Evolutionary conservation across 2,329 filamentous ascomycete species (phyloP), one percentile per base, ranked within the genome.

Genomic region (Pyrenophora teres): DNA sequence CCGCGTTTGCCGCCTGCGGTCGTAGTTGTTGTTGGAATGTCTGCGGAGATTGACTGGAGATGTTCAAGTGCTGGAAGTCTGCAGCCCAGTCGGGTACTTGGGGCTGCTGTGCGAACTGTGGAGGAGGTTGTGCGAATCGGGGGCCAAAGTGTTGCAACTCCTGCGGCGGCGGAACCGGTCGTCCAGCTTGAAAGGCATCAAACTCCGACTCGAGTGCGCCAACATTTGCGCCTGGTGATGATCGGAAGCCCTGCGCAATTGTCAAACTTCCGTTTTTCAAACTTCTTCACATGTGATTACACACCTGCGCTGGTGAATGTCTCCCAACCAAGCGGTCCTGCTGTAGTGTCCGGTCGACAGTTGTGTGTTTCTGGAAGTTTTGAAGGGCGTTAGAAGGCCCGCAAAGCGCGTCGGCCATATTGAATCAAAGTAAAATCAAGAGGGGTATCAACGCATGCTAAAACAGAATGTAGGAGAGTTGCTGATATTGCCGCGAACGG

Each of bases 311-410:
- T 38, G 81, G 78, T 45, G 80, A 75, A 47, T 81, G 78, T 53
- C 81, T 80, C 8, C 80, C 76, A 31, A 79, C 73, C 40, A 89
- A 65, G 44, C 87, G 85, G 73, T 92, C 89, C 71, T 90, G 89
- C 68, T 92, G 88, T 41, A 88, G 78, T 8, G 86, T 86, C 47
- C 87, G 80, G 69, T 92, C 87, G 56, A 83, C 80, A 41, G 86
- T 80, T 9, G 83, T 77, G 71, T 91, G 88, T 64, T 87, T 86
- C 64, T 87, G 83, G 69, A 92, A 84, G 66, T 83, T 87, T 73
- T 90, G 88, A 45, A 90, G 82, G 57, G 87, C 82, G 73, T 89
- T 91, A 10, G 88, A 89, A 15, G 88, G 87, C 52, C 89, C 88
- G 70, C 89, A 92, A 49, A 89, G 77, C 62, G 82, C 80, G 65